Evolutionary conservation across 2,329 filamentous ascomycete species (phyloP), one percentile per base, ranked within the genome.

Genomic region (Nigrograna mackinnonii): DNA sequence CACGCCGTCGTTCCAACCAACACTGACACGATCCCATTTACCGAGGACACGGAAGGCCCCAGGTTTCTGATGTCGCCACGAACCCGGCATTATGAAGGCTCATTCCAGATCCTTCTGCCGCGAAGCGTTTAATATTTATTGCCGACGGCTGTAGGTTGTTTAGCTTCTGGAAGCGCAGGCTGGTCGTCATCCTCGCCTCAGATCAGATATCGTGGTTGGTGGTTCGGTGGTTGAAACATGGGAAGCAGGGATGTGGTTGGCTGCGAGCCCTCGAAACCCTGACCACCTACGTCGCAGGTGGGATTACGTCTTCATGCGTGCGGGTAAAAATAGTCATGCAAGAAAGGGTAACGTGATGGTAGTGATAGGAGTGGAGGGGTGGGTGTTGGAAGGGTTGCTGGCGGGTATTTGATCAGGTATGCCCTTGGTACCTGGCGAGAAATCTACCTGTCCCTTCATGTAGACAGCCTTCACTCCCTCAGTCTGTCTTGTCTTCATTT

Each of bases 291-390:
- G 50, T 53, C 41, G 41, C 50, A 50, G 44, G 34, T 22, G 13
- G 30, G 32, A 53, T 49, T 46, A 35, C 44, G 44, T 40, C 31
- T 47, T 53, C 37, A 53, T 53, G 50, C 50, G 38, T 22, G 19
- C 18, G 20, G 12, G 35, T 39, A 41, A 47, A 47, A 47, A 47
- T 47, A 43, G 36, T 6, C 35, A 16, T 28, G 39, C 26, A 32
- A 38, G 20, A 17, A 28, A 17, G 28, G 18, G 17, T 41, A 14
- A 17, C 21, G 16, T 35, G 18, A 35, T 28, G 14, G 21, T 35
- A 35, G 31, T 22, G 22, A 20, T 26, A 30, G 22, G 6, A 20
- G 16, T 9, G 7, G 31, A 34, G 17, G 31, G 26, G 17, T 34
- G 13, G 13, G 22, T 22, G 19, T 44, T 22, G 9, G 5, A 36